Evolutionary conservation across 305 asterid species (phyloP).

Genomic region (Fraxinus sp.): DNA sequence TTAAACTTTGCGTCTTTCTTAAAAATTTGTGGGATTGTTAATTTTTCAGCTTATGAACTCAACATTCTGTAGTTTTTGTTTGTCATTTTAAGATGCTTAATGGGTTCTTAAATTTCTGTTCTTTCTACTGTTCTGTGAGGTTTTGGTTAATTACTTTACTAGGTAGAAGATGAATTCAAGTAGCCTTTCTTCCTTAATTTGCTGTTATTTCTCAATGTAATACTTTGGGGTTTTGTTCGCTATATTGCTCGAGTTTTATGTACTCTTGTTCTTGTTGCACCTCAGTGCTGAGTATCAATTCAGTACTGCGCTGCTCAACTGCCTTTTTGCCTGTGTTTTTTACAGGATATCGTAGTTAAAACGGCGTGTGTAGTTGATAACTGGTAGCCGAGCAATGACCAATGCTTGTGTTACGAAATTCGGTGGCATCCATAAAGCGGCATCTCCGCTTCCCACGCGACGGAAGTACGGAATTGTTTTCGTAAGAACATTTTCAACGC

Average conservation of each 20-base stretch:
- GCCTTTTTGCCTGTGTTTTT: not conserved
- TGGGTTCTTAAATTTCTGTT: not conserved
- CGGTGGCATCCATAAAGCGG: constrained; percentile 45
- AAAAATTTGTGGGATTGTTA: constrained; percentile 1
- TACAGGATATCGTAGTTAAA: constrained; percentile 5
- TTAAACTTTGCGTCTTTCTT: constrained; percentile 1
- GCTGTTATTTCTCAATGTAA: not conserved
- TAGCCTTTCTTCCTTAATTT: not conserved
- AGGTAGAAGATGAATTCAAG: constrained; percentile 1
- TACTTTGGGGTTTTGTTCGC: not conserved
- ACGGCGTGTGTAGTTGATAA: not conserved
- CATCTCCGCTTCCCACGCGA: constrained; percentile 43
- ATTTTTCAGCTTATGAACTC: not conserved
- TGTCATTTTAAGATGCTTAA: not conserved
- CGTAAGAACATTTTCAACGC: constrained; percentile 50
- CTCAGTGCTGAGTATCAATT: not conserved
- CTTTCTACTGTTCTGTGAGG: not conserved
- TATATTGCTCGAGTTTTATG: not conserved
- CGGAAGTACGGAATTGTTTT: constrained; percentile 40
- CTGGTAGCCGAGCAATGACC: constrained; percentile 42
- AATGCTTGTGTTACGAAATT: constrained; percentile 60
- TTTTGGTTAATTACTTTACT: not conserved
- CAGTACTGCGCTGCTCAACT: constrained; percentile 3
- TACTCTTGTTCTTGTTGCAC: constrained; percentile 11
- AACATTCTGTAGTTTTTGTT: not conserved